Conservation (phyloP, 441 rosid species). For the Gossypium lobatum region DNA sequence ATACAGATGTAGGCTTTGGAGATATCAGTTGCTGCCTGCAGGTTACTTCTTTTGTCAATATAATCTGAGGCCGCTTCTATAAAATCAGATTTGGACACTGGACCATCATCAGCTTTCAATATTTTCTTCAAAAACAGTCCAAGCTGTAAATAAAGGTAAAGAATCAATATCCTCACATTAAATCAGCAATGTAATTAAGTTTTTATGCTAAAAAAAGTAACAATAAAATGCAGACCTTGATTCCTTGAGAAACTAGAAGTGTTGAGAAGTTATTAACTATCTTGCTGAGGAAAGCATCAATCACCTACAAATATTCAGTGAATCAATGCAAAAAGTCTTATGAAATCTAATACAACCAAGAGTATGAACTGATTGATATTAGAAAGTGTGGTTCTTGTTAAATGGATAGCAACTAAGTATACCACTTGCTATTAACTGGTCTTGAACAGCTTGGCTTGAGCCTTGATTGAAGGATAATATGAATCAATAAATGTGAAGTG, state of each 20-base stretch:
- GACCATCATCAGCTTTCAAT: slow-evolving; percentile 53
- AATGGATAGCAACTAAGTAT: neutral
- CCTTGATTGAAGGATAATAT: neutral
- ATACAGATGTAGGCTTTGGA: slow-evolving; percentile 71
- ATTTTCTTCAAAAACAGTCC: slow-evolving; percentile 71
- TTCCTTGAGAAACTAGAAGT: slow-evolving; percentile 77
- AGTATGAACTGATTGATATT: neutral
- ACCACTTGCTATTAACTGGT: neutral
- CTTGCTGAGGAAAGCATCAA: slow-evolving; percentile 72
- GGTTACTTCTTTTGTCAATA: slow-evolving; percentile 49
- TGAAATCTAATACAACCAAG: neutral
- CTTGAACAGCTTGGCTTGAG: neutral
- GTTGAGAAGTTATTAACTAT: slow-evolving; percentile 89
- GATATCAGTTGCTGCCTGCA: slow-evolving; percentile 52
- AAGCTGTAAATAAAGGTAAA: slow-evolving; percentile 39
- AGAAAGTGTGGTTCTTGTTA: neutral
- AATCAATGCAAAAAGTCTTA: slow-evolving; percentile 1
- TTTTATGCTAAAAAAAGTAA: neutral
- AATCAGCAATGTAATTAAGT: neutral
- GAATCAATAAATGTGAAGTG: neutral
- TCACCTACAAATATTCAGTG: slow-evolving; percentile 44
- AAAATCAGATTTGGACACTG: slow-evolving; percentile 53
- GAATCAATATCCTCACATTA: neutral
- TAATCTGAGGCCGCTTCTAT: slow-evolving; percentile 72
- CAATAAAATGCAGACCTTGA: slow-evolving; percentile 46